Evolutionary conservation across 2,329 filamentous ascomycete genomes (phyloP), one percentile per base, ranked within the genome.

Genomic region (Ophiostoma pallidulum): DNA sequence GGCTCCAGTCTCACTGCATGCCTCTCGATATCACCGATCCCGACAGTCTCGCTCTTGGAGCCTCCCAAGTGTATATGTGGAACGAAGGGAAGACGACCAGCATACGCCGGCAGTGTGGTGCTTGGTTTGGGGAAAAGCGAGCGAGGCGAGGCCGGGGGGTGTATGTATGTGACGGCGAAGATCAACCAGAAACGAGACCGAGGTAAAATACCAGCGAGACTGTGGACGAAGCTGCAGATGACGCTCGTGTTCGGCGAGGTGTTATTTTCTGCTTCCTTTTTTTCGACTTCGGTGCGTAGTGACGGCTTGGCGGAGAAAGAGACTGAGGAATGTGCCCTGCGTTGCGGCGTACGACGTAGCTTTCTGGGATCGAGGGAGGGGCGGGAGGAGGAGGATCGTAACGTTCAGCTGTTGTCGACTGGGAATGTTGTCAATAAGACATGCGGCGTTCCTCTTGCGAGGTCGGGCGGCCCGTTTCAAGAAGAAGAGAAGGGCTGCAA

Each of bases 1-100:
- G 33, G 32, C 36, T 46, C 47, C 49, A 42, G 50, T 53, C 43
- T 52, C 50, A 52, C 47, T 48, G 52, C 52, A 53, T 51, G 46
- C 45, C 47, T 31, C 14, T 43, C 44, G 49, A 45, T 49, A 51
- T 51, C 35, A 37, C 41, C 33, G 46, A 41, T 40, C 32, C 49
- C 47, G 47, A 49, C n/a, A 44, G 31, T 14, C 20, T 39, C 43
- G 43, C 43, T 47, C 28, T 18, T 18, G n/a, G n/a, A 19, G 35
- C 13, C 35, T 37, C 35, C n/a, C n/a, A n/a, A n/a, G 39, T 35
- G 31, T 38, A 32, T 28, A 22, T 44, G 16, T n/a, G 4, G 35
- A n/a, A 8, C 3, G 14, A 40, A 35, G 40, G 20, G 20, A 26
- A 37, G 24, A 14, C 16, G 24, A 38, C 13, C 24, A 42, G 38